Base-by-base conservation (phyloP, 768 basidiomycete species). In the Leccinum imitatum region DNA sequence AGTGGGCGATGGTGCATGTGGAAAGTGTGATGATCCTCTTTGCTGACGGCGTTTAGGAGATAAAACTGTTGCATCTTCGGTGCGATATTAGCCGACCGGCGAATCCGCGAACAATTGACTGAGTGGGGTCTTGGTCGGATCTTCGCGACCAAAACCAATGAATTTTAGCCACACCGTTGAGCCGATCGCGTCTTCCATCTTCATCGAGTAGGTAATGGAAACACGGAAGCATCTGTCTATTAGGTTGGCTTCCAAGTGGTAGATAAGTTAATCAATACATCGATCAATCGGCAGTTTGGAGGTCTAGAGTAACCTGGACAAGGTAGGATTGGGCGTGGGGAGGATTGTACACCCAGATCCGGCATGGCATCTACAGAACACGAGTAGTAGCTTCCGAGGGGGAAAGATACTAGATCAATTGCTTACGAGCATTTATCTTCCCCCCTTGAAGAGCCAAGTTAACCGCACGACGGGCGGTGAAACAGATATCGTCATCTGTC, bases 71-170 rank as follows among this genome's bases (percentile, higher is more conserved):
- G 14, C 4, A 41, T n/a, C 15, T 41, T n/a, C 39, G 4, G 39
- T 41, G 39, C 8, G 2, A 41, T 41, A n/a, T 41, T 4, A 41
- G 17, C 17, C 8, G 39, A 41, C 37, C 37, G 11, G 37, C 15
- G 4, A 39, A 39, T 3, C 15, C 79, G 77, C 8, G 81, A 75
- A 52, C 83, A 80, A 57, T 72, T 74, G 25, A 80, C 79, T 59
- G 82, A 13, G 10, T 19, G 1, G 80, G 6, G 82, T 21, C 92
- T 33, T 33, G 33, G 85, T 86, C 8, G 83, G 88, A 92, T 93
- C 63, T 92, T 51, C 56, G 47, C 10, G 25, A 17, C 37, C 30
- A 33, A 50, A 56, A 37, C 30, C 14, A 39, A 53, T 62, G 39
- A 67, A 50, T 33, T 60, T 25, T 48, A 21, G 50, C 46, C 15